Evolutionary conservation across 768 basidiomycete genomes (phyloP), one percentile per base, ranked within the genome.

Genomic region (Pisolithus marmoratus): DNA sequence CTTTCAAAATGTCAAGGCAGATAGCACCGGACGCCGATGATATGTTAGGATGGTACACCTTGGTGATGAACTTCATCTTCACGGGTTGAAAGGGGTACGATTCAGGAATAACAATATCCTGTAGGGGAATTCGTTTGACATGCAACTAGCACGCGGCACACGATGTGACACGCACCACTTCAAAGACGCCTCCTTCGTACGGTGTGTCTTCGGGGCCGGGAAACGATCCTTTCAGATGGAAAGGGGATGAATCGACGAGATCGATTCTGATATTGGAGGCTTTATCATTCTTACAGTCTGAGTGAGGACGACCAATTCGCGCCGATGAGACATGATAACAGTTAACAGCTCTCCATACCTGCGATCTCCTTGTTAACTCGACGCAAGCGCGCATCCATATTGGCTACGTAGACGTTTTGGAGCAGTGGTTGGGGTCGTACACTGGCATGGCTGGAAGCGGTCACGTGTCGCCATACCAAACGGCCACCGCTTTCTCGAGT

Each of bases 1-100:
- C 93, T 64, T 86, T 82, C 29, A 69, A 75, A 66, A 85, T 88
- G 71, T 93, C 91, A 51, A 93, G 83, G 69, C 94, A 97, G 71
- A 97, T 97, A 42, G 91, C 93, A 46, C 94, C 94, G 2, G 90
- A 92, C 31, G 87, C 89, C 22, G 91, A 94, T 19, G 93, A 95
- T 38, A 98, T 78, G 63, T 98, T 98, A 3, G 94, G 94, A 66
- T 98, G 93, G 66, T 93, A 96, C 26, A 95, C 87, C 68, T 93
- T 93, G 36, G 94, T 98, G 55, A 95, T 84, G 71, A 98, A 97
- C 67, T 94, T 94, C 92, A 97, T 96, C 78, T 97, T 96, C 49
- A 94, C 87, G 0, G 95, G 93, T 64, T 93, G 88, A 68, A 93
- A 91, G 17, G 89, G 90, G 64, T 92, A 92, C 46, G 90, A 82